Conservation (phyloP, 2,329 filamentous ascomycete genomes). For the Colletotrichum gloeosporioides region DNA sequence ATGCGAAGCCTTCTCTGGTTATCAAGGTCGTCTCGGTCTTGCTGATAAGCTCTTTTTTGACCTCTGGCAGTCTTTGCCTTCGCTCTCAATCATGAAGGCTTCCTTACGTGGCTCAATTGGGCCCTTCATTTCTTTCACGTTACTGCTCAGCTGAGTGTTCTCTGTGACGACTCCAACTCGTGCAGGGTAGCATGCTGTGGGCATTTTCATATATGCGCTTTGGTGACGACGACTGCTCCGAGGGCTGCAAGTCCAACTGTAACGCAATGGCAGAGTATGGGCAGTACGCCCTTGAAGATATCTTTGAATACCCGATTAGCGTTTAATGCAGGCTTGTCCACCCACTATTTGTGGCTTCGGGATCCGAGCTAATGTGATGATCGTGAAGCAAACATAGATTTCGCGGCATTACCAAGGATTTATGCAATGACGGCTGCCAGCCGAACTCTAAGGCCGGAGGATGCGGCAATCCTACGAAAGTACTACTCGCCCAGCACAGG, state of each 20-base stretch:
- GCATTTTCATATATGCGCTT: background rate
- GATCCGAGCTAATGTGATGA: background rate
- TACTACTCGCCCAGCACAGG: background rate
- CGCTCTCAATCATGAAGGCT: too few species aligned
- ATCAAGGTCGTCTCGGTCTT: background rate
- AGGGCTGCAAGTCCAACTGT: background rate
- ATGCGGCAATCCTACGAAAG: background rate
- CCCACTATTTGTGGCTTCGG: background rate
- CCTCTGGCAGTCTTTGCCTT: too few species aligned
- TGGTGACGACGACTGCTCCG: background rate
- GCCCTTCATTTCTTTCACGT: too few species aligned
- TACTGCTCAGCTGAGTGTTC: background rate
- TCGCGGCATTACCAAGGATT: fast-evolving
- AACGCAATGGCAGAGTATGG: background rate
- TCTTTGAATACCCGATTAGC: background rate
- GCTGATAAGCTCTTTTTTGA: too few species aligned
- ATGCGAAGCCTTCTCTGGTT: background rate
- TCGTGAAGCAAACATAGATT: background rate
- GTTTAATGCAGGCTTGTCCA: background rate
- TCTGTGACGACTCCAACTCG: background rate
- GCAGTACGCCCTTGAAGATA: background rate
- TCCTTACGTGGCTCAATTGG: too few species aligned
- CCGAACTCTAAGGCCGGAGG: background rate
- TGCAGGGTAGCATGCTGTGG: background rate
- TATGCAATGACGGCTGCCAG: background rate